Evolutionary conservation across 495 filamentous ascomycete species (phyloP), one percentile per base, ranked within the genome.

Genomic region (Annulohypoxylon nitens): DNA sequence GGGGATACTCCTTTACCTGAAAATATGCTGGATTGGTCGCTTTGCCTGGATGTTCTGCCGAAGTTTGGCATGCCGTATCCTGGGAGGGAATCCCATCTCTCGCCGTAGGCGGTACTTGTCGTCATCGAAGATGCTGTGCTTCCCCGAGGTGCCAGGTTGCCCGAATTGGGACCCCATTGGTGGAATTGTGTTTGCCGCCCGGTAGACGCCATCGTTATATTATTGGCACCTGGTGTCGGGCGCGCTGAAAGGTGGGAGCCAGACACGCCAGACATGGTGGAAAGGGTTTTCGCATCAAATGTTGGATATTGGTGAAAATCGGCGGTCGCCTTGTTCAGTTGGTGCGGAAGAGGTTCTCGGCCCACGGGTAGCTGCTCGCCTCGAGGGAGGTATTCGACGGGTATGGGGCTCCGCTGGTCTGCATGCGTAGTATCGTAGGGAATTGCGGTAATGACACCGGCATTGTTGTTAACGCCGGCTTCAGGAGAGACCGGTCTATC

Each of bases 261-360:
- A 18, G 81, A 77, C 69, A 85, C 85, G 34, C 83, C 84, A 20
- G 81, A 77, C 69, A 85, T 85, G 33, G 80, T 80, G 61, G 82
- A 76, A 20, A 84, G 83, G 43, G 81, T 75, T 39, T 81, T 75
- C 14, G 89, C 85, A 64, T 92, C 88, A 83, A 92, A 90, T 18
- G 86, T 87, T 7, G 94, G 94, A 81, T 97, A 97, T 76, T 97
- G 95, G 80, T 98, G 93, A 76, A 89, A 98, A 76, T 98, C 95
- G 53, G 85, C 86, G 20, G 88, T 89, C 59, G 86, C 84, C 80
- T 93, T 94, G 78, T 92, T 94, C 39, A 97, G 80, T 76, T 95
- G 91, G 81, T 94, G 92, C 14, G 94, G 93, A 51, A 91, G 86
- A 47, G 91, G 92, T 53, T 96, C 92, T 76, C 88, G 89, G 67